These are phyloP conservation scores for Vitellaria paradoxa DNA, from an alignment of 179 eudicot genomes.

Conservation along the genomic window DNA sequence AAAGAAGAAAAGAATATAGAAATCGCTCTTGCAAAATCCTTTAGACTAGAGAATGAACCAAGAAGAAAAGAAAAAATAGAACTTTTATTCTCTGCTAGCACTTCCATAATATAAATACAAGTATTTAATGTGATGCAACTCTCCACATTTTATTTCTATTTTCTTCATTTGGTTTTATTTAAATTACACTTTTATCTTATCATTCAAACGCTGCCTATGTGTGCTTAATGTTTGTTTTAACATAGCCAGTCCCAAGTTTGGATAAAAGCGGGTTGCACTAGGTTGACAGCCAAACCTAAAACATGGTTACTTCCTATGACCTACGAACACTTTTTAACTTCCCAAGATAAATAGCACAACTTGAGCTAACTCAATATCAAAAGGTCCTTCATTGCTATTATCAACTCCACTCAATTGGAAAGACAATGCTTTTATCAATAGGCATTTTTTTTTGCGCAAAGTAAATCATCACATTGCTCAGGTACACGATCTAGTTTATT, in stretches of 20 bases:
- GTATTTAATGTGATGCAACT: not conserved
- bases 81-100: not conserved
- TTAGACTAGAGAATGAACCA: not conserved
- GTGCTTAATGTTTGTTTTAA: too few relatives aligned
- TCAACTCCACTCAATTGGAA: not conserved
- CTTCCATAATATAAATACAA: not conserved
- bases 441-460: not conserved
- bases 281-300: too few relatives aligned
- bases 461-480: not conserved
- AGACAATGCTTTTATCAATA: not conserved
- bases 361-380: not conserved
- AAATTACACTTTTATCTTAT: too few relatives aligned
- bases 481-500: not conserved
- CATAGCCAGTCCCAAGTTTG: too few relatives aligned
- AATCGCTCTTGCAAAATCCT: not conserved
- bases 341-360: not conserved
- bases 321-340: not conserved
- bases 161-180: too few relatives aligned
- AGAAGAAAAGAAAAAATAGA: not conserved
- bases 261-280: too few relatives aligned
- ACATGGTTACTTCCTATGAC: too few relatives aligned
- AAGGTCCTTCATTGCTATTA: not conserved
- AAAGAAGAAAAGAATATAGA: not conserved
- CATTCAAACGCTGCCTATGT: too few relatives aligned
- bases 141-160: too few relatives aligned